A percentile compares a stretch with the other conserved stretches of the same genome.
Conservation (phyloP, 176 grass and related monocot species). For the Otatea glauca region DNA sequence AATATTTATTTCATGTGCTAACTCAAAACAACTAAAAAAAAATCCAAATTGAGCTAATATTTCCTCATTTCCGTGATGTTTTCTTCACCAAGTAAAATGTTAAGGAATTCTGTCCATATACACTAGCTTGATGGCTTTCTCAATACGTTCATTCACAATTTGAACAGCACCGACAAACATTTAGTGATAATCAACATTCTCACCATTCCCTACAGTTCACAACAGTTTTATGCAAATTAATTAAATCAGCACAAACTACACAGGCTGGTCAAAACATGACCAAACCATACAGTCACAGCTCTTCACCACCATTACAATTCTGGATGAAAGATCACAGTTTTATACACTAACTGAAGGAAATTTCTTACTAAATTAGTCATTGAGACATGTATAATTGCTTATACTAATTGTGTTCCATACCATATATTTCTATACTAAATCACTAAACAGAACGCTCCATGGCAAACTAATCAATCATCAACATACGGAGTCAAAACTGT, state of each 20-base stretch:
- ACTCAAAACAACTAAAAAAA: not conserved
- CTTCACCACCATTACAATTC: not conserved
- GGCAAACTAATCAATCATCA: conserved; percentile 9
- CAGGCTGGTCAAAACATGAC: not conserved
- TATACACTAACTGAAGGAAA: not conserved
- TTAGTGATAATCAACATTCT: not conserved
- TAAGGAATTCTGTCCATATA: not conserved
- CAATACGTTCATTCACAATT: not conserved
- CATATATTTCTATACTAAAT: not conserved
- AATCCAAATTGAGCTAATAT: not conserved
- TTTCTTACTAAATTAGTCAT: not conserved
- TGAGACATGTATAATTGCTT: not conserved
- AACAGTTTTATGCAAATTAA: not conserved
- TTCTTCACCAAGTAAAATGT: not conserved
- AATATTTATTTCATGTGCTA: not conserved
- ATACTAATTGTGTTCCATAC: not conserved
- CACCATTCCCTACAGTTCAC: not conserved
- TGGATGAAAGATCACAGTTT: not conserved
- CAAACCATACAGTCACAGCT: not conserved
- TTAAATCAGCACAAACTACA: not conserved
- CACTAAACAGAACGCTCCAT: not conserved
- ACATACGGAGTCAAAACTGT: not conserved
- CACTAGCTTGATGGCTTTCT: not conserved
- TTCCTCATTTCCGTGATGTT: not conserved
- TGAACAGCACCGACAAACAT: not conserved